Evolutionary conservation across 352 stramenopile genomes (phyloP).

Genomic region (Pythium folliculosum): DNA sequence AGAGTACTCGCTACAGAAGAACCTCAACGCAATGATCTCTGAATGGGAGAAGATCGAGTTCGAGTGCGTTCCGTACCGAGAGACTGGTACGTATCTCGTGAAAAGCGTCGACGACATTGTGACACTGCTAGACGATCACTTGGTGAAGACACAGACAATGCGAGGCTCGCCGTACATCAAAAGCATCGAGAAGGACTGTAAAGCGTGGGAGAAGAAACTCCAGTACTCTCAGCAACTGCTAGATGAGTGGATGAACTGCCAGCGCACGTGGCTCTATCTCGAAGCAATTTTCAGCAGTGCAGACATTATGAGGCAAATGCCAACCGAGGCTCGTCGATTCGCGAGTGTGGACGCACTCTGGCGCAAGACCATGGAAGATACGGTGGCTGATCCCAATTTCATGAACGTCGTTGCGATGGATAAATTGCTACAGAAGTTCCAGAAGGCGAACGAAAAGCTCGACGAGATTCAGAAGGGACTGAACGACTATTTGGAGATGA

Average conservation of each 20-base stretch:
- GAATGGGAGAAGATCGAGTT: constrained; percentile 95
- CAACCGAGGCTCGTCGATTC: constrained; percentile 89
- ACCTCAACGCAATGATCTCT: constrained; percentile 91
- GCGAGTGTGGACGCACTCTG: constrained; percentile 88
- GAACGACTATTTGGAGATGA: constrained; percentile 85
- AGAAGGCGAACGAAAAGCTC: constrained; percentile 93
- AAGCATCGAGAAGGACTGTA: constrained; percentile 91
- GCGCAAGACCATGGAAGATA: constrained; percentile 93
- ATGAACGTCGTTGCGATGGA: constrained; percentile 90
- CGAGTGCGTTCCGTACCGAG: constrained; percentile 91
- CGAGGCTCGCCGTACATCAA: constrained; percentile 94
- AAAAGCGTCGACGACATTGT: constrained; percentile 91
- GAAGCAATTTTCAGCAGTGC: constrained; percentile 95
- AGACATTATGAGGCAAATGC: constrained; percentile 96
- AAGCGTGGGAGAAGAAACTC: constrained; percentile 89
- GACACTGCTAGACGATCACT: constrained; percentile 91
- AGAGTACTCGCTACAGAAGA: constrained; percentile 94
- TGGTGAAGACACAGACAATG: constrained; percentile 96
- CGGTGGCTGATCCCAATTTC: constrained; percentile 85
- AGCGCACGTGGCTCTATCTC: constrained; percentile 95
- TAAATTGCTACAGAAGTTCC: constrained; percentile 91
- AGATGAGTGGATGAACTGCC: constrained; percentile 94
- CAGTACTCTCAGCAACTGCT: constrained; percentile 91
- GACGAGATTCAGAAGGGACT: constrained; percentile 94
- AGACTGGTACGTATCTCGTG: constrained; percentile 91